Conservation (phyloP, 306 rosid genomes). For the Canavalia ensiformis region DNA sequence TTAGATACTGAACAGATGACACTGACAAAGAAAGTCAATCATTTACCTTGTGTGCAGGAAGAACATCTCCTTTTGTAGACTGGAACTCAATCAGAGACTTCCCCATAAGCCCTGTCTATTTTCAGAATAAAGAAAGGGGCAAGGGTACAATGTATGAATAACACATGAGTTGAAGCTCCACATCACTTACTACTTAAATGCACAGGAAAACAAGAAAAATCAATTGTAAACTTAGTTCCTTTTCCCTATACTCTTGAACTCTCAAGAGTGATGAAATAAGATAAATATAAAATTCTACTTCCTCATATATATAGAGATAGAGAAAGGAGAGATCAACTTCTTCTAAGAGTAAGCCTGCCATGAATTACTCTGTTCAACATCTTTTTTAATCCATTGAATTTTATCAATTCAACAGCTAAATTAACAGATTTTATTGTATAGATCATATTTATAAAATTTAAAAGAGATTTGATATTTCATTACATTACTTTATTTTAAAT, state of each 20-base stretch:
- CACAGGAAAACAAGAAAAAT: conserved; percentile 26
- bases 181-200: conserved; percentile 4
- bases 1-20: conserved; percentile 28
- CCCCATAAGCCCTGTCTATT: conserved; percentile 95
- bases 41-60: conserved; percentile 96
- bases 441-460: no score
- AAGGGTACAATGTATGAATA: conserved; percentile 41
- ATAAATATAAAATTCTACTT: conserved; percentile 17
- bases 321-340: no score
- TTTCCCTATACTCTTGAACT: conserved; percentile 20
- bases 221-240: background rate
- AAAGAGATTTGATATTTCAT: no score
- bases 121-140: conserved; percentile 45
- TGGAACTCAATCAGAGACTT: conserved; percentile 89
- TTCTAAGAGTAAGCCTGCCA: no score
- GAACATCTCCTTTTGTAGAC: conserved; percentile 90
- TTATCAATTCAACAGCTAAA: no score
- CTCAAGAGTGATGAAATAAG: conserved; percentile 26
- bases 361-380: no score
- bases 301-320: no score
- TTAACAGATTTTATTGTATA: no score
- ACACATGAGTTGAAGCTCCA: conserved; percentile 35
- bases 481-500: no score
- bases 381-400: no score
- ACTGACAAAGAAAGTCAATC: conserved; percentile 20